Base-by-base conservation (phyloP, 352 stramenopile genomes). In the Globisporangium alternatum region DNA sequence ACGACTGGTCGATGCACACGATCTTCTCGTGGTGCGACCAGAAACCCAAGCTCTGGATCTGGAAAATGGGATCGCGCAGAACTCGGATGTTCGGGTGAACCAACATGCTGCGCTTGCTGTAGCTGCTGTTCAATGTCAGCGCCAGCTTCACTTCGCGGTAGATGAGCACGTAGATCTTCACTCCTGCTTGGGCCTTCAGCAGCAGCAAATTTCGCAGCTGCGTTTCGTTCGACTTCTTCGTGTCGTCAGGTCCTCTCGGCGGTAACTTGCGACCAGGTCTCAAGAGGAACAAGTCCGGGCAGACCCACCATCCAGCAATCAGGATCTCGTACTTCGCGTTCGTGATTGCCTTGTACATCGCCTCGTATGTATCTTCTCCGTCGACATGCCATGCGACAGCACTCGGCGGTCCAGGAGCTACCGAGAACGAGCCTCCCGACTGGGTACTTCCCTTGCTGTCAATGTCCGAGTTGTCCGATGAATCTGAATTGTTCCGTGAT, bases 11-110 rank as follows among this genome's bases (percentile, higher is more conserved):
- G 30, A 98, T 78, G 53, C 92, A 91, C 30, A 97, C 89, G 44
- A 98, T 89, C 67, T 98, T 98, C 65, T 98, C 92, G 74, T 98
- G 92, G 70, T 98, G 92, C 35, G 85, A 96, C 91, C 90, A 97
- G 49, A 97, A 96, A 3, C 88, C 88, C 13, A 96, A 69, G 70
- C 80, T 91, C 74, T 96, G 86, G 44, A 96, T 93, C 71, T 95
- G 88, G 64, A 96, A 96, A 62, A 93, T 91, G 4, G 91, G 91
- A 64, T 98, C 91, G 0, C 92, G 86, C 31, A 97, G 70, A 25
- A 97, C 90, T 13, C 86, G 85, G 56, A 98, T 95, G 71, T 97
- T 97, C 1, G 78, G 80, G 9, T 94, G 84, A 8, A 89, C 63
- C 73, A 89, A 85, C 58, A 96, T 54, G 65, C 72, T 85, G 45